Conservation (phyloP, 148 eudicot species). For the Chenopodium suecicum region DNA sequence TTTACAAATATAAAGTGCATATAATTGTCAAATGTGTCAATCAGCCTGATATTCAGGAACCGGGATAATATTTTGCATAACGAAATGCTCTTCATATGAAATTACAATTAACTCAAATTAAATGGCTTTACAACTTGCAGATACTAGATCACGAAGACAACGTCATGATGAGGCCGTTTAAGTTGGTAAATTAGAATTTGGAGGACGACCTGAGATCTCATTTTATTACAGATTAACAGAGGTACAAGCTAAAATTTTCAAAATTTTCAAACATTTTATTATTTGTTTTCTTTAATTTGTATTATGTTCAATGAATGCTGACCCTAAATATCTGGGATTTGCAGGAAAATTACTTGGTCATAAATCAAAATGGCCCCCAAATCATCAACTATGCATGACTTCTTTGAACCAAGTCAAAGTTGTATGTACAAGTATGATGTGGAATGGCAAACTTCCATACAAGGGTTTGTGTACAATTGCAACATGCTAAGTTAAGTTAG, state of each 20-base stretch:
- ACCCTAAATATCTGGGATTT: not conserved
- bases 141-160: conserved; percentile 88
- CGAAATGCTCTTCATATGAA: too few relatives aligned
- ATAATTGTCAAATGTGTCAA: too few relatives aligned
- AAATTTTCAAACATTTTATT: not conserved
- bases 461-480: not conserved
- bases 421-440: not conserved
- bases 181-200: conserved; percentile 33
- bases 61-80: too few relatives aligned
- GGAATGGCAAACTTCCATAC: not conserved
- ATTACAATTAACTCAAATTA: too few relatives aligned
- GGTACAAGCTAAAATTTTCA: not conserved
- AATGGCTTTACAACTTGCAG: conserved; percentile 37
- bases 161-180: conserved; percentile 90
- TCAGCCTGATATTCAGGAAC: too few relatives aligned
- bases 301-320: not conserved
- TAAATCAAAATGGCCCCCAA: not conserved
- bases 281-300: not conserved
- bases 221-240: not conserved
- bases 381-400: not conserved
- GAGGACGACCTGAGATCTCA: conserved; percentile 26
- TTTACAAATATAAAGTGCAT: too few relatives aligned
- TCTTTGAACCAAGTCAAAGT: not conserved
- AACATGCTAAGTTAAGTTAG: too few relatives aligned
- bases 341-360: not conserved